Percentiles rank a stretch among this genome's conserved stretches.
phyloP scores from a whole-genome alignment of 495 filamentous ascomycete genomes.

The Hypoxylon perforatum region DNA sequence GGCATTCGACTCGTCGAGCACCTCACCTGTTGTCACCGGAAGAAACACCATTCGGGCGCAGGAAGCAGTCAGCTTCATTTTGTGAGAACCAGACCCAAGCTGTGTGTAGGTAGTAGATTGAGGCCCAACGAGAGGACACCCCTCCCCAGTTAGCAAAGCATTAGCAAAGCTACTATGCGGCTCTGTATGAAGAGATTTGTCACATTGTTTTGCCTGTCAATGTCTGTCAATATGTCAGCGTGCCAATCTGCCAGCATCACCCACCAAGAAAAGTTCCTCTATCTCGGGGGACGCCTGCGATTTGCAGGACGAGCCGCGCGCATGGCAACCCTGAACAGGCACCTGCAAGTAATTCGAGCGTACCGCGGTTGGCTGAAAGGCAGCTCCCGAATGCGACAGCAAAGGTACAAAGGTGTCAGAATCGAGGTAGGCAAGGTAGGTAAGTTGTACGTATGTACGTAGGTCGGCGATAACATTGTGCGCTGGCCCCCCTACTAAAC shows the following conservation, averaged over 20 bases:
- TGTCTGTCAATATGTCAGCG: too few relatives aligned
- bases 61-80: neutral
- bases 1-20: neutral
- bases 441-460: slow-evolving; percentile 10
- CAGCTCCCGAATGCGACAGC: slow-evolving; percentile 25
- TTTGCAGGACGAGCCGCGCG: slow-evolving; percentile 28
- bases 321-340: slow-evolving; percentile 19
- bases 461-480: slow-evolving; percentile 1
- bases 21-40: neutral
- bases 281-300: slow-evolving; percentile 19
- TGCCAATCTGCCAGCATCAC: too few relatives aligned
- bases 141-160: slow-evolving; percentile 1
- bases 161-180: slow-evolving; percentile 10
- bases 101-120: neutral
- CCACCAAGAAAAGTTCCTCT: too few relatives aligned
- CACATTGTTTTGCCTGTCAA: too few relatives aligned
- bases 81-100: neutral
- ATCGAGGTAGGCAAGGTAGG: slow-evolving; percentile 19
- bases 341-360: slow-evolving; percentile 38
- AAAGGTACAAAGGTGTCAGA: neutral
- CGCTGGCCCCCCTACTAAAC: too few relatives aligned
- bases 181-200: neutral
- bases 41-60: neutral
- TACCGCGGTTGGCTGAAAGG: slow-evolving; percentile 28
- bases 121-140: neutral